Conservation (phyloP, 1,284 basidiomycete species). For the Ustilago nuda region DNA sequence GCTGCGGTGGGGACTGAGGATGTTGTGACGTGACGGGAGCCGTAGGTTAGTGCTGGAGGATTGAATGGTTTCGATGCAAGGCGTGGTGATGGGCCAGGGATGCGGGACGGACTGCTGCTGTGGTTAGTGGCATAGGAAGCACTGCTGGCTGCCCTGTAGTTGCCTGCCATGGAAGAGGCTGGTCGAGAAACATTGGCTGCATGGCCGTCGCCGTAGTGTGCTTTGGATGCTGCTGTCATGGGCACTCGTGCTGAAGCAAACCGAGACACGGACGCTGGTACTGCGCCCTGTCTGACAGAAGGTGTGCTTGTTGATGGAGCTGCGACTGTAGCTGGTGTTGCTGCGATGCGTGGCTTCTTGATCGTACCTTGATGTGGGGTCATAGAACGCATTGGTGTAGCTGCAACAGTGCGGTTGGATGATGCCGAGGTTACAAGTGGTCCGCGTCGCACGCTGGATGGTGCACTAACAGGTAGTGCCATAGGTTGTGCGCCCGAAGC, state of each 20-base stretch:
- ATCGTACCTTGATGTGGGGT: slow-evolving; percentile 35
- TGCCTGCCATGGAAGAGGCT: slow-evolving; percentile 32
- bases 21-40: slow-evolving; percentile 29
- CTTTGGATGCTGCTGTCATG: slow-evolving; percentile 30
- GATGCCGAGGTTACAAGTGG: slow-evolving; percentile 29
- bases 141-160: slow-evolving; percentile 33
- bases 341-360: slow-evolving; percentile 43
- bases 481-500: slow-evolving; percentile 24
- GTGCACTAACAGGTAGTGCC: slow-evolving; percentile 31
- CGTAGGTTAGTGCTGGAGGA: slow-evolving; percentile 24
- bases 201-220: slow-evolving; percentile 13
- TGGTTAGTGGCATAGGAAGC: slow-evolving; percentile 23
- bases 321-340: slow-evolving; percentile 32
- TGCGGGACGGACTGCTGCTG: slow-evolving; percentile 43
- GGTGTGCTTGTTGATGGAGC: slow-evolving; percentile 23
- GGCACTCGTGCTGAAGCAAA: slow-evolving; percentile 37
- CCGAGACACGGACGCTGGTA: slow-evolving; percentile 28
- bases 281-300: slow-evolving; percentile 17
- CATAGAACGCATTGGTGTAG: slow-evolving; percentile 42
- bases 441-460: slow-evolving; percentile 33
- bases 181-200: slow-evolving; percentile 32
- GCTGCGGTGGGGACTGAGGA: slow-evolving; percentile 21
- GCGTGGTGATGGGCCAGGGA: slow-evolving; percentile 34
- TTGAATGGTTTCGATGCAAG: slow-evolving; percentile 19
- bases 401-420: slow-evolving; percentile 32